Evolutionary conservation across 1,139 yeast genomes (phyloP).

Genomic region (Debaryomyces robertsiae): DNA sequence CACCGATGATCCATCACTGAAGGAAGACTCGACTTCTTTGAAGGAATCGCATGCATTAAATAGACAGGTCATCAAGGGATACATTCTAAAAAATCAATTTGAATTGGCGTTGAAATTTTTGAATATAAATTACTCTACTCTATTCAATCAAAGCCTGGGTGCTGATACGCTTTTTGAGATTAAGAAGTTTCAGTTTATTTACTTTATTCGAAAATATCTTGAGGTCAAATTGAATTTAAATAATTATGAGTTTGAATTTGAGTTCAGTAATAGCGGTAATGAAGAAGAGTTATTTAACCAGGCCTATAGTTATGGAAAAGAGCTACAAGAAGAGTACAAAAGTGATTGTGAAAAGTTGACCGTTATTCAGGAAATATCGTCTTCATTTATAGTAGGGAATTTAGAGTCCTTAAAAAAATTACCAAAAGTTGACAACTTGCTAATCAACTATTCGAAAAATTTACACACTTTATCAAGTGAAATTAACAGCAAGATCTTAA

Average conservation of each 20-base stretch:
- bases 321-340: conserved; percentile 35
- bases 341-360: conserved; percentile 16
- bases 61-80: conserved; percentile 55
- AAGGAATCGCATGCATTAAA: conserved; percentile 41
- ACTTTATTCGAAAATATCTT: conserved; percentile 26
- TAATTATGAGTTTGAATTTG: conserved; percentile 23
- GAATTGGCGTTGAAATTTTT: conserved; percentile 49
- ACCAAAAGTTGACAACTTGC: conserved; percentile 23
- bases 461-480: conserved; percentile 22
- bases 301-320: conserved; percentile 46
- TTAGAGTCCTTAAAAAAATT: conserved; percentile 23
- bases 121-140: conserved; percentile 44
- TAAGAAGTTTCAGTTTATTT: conserved; percentile 52
- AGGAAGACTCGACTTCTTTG: conserved; percentile 17
- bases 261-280: conserved; percentile 15
- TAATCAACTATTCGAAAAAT: conserved; percentile 26
- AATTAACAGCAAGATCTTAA: conserved; percentile 35
- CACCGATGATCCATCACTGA: conserved; percentile 14
- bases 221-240: conserved; percentile 21
- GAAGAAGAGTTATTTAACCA: conserved; percentile 19
- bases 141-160: conserved; percentile 38
- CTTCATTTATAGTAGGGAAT: conserved; percentile 33
- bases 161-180: conserved; percentile 54
- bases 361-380: conserved; percentile 29
- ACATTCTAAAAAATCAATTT: conserved; percentile 50